Conservation (phyloP, 345 rosid species). For the Zanthoxylum bungeanum region DNA sequence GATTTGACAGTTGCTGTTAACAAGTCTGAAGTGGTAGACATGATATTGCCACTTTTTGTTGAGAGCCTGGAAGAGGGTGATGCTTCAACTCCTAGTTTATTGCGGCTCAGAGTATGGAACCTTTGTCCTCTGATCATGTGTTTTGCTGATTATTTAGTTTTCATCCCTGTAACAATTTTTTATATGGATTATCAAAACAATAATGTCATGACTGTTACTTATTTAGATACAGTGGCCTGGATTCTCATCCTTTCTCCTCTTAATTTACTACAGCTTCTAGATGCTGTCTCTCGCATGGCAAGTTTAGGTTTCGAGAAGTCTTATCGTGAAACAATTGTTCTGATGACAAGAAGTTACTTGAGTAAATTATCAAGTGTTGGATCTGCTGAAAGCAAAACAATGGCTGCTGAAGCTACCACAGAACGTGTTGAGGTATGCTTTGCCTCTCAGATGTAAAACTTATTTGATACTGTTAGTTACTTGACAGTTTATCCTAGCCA, state of each 20-base stretch:
- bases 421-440: constrained; percentile 87
- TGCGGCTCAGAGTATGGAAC: constrained; percentile 82
- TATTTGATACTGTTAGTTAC: constrained; percentile 9
- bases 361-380: constrained; percentile 73
- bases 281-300: constrained; percentile 96
- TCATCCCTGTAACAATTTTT: constrained; percentile 6
- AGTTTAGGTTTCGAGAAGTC: constrained; percentile 99
- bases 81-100: constrained; percentile 81
- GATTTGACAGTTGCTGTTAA: constrained; percentile 86
- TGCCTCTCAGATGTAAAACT: constrained; percentile 5
- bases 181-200: constrained; percentile 10
- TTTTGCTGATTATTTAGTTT: constrained; percentile 22
- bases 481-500: constrained; percentile 23
- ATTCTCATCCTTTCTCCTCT: constrained; percentile 26
- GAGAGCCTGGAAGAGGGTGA: constrained; percentile 99
- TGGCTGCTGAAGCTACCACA: constrained; percentile 80
- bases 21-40: constrained; percentile 95
- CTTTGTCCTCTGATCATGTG: constrained; percentile 28
- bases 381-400: constrained; percentile 84
- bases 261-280: constrained; percentile 75
- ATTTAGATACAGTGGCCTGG: constrained; percentile 18
- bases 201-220: constrained; percentile 14
- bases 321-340: constrained; percentile 93
- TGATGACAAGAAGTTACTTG: constrained; percentile 93
- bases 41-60: constrained; percentile 94